phyloP scores from a whole-genome alignment of 169 alveolate species.

The Cryptosporidium xiaoi region DNA sequence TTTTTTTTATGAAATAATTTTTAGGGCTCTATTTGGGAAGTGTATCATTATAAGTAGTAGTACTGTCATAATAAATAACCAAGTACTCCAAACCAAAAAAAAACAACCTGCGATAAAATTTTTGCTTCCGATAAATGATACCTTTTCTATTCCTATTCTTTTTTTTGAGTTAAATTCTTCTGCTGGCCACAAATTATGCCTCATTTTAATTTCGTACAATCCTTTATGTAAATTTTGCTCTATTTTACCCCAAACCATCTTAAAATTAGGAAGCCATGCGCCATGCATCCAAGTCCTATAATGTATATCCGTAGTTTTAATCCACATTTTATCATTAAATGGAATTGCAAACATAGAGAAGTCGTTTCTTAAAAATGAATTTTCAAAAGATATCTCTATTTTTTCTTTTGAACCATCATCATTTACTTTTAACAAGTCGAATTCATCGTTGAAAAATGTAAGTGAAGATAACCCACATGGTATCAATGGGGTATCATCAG shows the following conservation, averaged over 20 bases:
- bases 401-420: slow-evolving; percentile 11
- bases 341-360: slow-evolving; percentile 69
- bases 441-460: slow-evolving; percentile 58
- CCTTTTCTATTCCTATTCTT: slow-evolving; percentile 54
- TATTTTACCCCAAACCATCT: slow-evolving; percentile 74
- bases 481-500: slow-evolving; percentile 13
- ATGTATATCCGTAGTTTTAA: slow-evolving; percentile 65
- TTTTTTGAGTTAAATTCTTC: slow-evolving; percentile 58
- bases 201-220: slow-evolving; percentile 44
- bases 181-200: slow-evolving; percentile 64
- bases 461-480: slow-evolving; percentile 70
- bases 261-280: slow-evolving; percentile 73
- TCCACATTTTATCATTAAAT: slow-evolving; percentile 61
- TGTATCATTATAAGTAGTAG: slow-evolving; percentile 7
- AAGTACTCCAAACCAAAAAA: slow-evolving; percentile 40
- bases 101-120: slow-evolving; percentile 43
- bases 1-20: neutral
- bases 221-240: slow-evolving; percentile 10
- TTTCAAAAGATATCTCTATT: slow-evolving; percentile 2
- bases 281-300: slow-evolving; percentile 74
- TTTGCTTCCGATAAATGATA: slow-evolving; percentile 63
- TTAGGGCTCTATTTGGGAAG: neutral
- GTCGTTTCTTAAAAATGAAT: slow-evolving; percentile 33
- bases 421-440: slow-evolving; percentile 17
- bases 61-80: slow-evolving; percentile 13